Evolutionary conservation across 192 early-diverging fungal genomes (phyloP).

Genomic region (Pilaira anomala): DNA sequence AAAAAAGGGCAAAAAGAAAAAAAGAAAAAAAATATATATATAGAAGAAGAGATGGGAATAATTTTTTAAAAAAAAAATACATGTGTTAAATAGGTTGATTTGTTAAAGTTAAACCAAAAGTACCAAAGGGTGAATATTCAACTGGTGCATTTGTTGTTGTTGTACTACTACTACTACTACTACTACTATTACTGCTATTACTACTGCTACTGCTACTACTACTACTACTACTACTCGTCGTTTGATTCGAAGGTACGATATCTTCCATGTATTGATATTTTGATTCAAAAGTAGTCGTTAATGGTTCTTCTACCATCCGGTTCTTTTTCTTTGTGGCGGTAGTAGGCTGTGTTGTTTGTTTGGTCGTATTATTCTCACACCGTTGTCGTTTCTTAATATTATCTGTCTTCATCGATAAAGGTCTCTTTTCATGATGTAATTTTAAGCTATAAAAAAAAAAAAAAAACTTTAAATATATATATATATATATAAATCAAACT

Average conservation of each 20-base stretch:
- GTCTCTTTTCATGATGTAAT: conserved; percentile 34
- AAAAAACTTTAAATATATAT: neutral
- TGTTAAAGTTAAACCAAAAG: conserved; percentile 9
- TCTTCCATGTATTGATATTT: too few relatives aligned
- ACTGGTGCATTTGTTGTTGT: neutral
- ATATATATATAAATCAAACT: neutral
- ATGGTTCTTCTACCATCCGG: neutral
- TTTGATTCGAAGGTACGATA: too few relatives aligned
- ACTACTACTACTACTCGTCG: neutral
- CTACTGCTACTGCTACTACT: too few relatives aligned
- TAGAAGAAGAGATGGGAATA: neutral
- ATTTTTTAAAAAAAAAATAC: neutral
- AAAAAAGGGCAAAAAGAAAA: conserved; percentile 10
- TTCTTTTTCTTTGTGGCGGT: conserved; percentile 7
- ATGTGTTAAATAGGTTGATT: neutral
- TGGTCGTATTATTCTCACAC: conserved; percentile 8
- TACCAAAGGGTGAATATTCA: conserved; percentile 4
- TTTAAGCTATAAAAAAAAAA: conserved; percentile 20
- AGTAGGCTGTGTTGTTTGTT: neutral
- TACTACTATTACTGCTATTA: too few relatives aligned
- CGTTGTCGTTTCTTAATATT: conserved; percentile 32
- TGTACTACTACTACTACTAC: neutral
- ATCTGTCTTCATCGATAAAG: conserved; percentile 29
- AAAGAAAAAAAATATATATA: neutral
- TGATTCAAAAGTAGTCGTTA: too few relatives aligned